phyloP scores from a whole-genome alignment of 2,329 filamentous ascomycete species.

The Diaporthe sp. region DNA sequence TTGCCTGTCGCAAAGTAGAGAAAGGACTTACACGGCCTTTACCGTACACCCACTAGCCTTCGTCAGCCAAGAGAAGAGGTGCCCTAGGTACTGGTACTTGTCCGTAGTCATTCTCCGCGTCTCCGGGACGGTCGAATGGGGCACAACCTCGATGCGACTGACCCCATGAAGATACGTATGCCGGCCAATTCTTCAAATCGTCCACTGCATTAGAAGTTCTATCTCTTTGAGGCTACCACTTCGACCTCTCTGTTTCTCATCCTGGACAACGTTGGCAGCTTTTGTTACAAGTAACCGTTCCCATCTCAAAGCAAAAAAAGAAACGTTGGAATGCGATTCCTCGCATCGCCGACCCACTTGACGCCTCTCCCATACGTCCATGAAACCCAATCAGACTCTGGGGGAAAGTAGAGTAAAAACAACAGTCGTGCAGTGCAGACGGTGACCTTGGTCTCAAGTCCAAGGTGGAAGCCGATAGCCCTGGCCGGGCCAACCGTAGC shows the following conservation, averaged over 20 bases:
- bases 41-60: not conserved
- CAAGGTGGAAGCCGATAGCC: not conserved
- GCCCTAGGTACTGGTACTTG: not conserved
- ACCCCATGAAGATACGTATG: not conserved
- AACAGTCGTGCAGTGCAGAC: conserved; percentile 5
- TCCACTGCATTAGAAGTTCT: conserved; percentile 32
- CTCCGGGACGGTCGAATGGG: conserved; percentile 28
- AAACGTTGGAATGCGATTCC: conserved; percentile 31
- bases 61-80: not conserved
- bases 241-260: conserved; percentile 24
- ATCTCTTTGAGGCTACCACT: conserved; percentile 19
- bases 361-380: conserved; percentile 37
- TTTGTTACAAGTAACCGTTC: conserved; percentile 32
- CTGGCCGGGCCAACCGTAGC: not conserved
- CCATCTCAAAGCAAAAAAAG: conserved; percentile 4
- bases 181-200: conserved; percentile 7
- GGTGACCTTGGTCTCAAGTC: not conserved
- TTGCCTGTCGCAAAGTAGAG: not conserved
- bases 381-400: conserved; percentile 31
- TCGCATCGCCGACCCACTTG: conserved; percentile 33
- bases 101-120: not conserved
- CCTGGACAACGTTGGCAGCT: conserved; percentile 16
- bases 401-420: not conserved
- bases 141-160: not conserved
- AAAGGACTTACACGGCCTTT: not conserved